phyloP scores from a whole-genome alignment of 2,329 filamentous ascomycete genomes.

The Paraphoma chrysanthemicola region DNA sequence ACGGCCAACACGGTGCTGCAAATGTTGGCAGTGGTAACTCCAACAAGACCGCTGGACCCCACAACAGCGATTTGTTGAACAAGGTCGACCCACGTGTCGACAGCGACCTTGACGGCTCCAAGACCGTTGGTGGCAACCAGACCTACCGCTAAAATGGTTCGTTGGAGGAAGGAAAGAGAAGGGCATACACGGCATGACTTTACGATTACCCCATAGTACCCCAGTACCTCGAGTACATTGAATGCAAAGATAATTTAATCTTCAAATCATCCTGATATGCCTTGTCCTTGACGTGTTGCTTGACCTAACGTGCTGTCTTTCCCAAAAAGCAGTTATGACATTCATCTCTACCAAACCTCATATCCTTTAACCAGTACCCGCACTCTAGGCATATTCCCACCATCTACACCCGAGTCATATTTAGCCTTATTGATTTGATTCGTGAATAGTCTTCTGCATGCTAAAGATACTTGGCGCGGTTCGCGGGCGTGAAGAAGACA shows the following conservation, averaged over 20 bases:
- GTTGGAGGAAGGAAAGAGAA: slow-evolving; percentile 6
- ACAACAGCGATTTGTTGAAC: slow-evolving; percentile 42
- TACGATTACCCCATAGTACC: slow-evolving; percentile 11
- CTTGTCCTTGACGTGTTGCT: too few species aligned
- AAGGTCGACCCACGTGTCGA: slow-evolving; percentile 49
- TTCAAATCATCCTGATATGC: not conserved
- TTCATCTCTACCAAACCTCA: too few species aligned
- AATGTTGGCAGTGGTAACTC: slow-evolving; percentile 23
- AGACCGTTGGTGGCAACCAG: slow-evolving; percentile 36
- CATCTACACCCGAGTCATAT: too few species aligned
- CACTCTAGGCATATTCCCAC: too few species aligned
- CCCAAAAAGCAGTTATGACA: too few species aligned
- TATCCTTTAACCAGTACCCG: too few species aligned
- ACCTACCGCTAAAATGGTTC: slow-evolving; percentile 27
- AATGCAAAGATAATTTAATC: not conserved
- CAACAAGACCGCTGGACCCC: slow-evolving; percentile 45
- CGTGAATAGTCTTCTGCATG: too few species aligned
- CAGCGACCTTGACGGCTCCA: slow-evolving; percentile 41
- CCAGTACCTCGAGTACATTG: slow-evolving; percentile 4
- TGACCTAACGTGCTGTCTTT: too few species aligned
- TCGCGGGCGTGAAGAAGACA: too few species aligned
- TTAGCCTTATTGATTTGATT: too few species aligned
- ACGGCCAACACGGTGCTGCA: slow-evolving; percentile 13
- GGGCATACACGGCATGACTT: slow-evolving; percentile 12
- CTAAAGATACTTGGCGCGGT: too few species aligned